Percentiles rank a stretch among this genome's conserved stretches.
Conservation (phyloP, 1,139 yeast genomes). For the Arxiozyma slooffiae region DNA sequence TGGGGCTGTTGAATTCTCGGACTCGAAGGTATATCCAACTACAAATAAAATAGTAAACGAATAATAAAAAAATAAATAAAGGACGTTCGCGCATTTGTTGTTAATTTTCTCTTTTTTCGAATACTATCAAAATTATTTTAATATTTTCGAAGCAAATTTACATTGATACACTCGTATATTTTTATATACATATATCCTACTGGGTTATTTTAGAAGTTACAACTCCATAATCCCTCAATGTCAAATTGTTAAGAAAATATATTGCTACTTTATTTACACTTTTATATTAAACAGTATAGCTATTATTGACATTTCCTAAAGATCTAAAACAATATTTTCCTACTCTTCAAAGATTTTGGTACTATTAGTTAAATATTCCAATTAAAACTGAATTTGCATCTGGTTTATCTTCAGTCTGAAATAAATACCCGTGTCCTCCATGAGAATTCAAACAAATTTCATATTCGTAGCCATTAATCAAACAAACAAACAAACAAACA, state of each 20-base stretch:
- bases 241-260: slow-evolving; percentile 66
- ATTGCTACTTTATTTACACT: slow-evolving; percentile 80
- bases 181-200: not conserved
- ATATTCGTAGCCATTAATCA: slow-evolving; percentile 20
- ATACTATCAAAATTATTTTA: too few relatives aligned
- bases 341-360: slow-evolving; percentile 19
- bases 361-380: slow-evolving; percentile 22
- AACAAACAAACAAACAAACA: slow-evolving; percentile 6
- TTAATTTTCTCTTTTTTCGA: not conserved
- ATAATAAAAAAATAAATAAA: too few relatives aligned
- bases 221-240: slow-evolving; percentile 61
- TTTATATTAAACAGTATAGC: slow-evolving; percentile 39
- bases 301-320: slow-evolving; percentile 26
- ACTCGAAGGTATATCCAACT: too few relatives aligned
- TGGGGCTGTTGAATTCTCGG: too few relatives aligned
- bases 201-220: slow-evolving; percentile 31
- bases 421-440: slow-evolving; percentile 9
- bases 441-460: slow-evolving; percentile 19
- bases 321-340: slow-evolving; percentile 23
- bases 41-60: too few relatives aligned
- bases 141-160: too few relatives aligned
- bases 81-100: too few relatives aligned
- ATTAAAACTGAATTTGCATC: slow-evolving; percentile 17
- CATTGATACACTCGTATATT: not conserved
- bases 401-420: slow-evolving; percentile 19